Evolutionary conservation across 1,284 basidiomycete species (phyloP).

Genomic region (Puccinia novopanici): DNA sequence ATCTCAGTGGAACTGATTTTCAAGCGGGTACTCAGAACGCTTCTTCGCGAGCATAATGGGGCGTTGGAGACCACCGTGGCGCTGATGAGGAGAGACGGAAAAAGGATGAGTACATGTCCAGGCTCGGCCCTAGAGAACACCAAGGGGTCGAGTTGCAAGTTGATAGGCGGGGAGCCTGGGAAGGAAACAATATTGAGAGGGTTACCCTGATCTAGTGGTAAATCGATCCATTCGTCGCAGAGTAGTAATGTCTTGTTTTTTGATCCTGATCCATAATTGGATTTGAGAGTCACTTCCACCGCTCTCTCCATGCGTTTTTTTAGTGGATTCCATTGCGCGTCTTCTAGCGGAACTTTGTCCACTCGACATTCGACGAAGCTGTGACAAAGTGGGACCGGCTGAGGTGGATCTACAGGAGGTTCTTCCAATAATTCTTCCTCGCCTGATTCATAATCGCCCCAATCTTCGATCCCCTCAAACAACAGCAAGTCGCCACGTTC

Average conservation of each 20-base stretch:
- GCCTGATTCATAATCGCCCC: constrained; percentile 11
- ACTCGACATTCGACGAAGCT: constrained; percentile 22
- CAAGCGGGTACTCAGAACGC: constrained; percentile 71
- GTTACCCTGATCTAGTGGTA: constrained; percentile 21
- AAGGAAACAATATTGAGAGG: constrained; percentile 40
- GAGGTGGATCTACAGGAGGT: neutral
- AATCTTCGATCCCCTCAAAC: constrained; percentile 41
- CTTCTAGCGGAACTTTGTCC: neutral
- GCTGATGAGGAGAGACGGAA: constrained; percentile 85
- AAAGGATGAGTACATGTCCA: constrained; percentile 68
- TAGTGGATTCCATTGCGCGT: constrained; percentile 33
- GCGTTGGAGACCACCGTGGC: constrained; percentile 82
- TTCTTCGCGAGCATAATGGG: constrained; percentile 76
- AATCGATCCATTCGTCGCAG: constrained; percentile 47
- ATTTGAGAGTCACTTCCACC: constrained; percentile 25
- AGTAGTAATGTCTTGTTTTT: constrained; percentile 15
- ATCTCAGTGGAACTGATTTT: constrained; percentile 36
- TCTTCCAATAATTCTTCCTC: constrained; percentile 23
- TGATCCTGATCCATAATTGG: neutral
- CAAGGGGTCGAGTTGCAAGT: constrained; percentile 30
- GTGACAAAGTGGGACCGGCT: constrained; percentile 14
- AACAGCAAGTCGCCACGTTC: neutral
- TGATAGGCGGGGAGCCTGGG: constrained; percentile 31
- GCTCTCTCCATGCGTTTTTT: constrained; percentile 37
- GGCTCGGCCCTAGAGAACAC: constrained; percentile 54